phyloP scores from a whole-genome alignment of 2,329 filamentous ascomycete species.

The Pyricularia pennisetigena region DNA sequence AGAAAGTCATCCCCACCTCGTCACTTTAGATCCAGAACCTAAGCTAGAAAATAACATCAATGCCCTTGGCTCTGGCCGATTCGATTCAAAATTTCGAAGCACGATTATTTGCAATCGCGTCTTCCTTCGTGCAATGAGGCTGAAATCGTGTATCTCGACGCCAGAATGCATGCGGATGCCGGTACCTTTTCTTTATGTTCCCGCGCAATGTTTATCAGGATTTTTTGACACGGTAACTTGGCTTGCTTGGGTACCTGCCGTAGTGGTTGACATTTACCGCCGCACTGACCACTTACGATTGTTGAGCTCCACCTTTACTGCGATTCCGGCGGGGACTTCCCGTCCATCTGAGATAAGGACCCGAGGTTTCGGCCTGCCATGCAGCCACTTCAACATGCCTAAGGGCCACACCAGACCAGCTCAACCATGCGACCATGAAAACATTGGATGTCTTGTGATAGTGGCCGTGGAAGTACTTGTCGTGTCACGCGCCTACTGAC shows the following conservation, averaged over 20 bases:
- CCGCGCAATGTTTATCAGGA: too few relatives aligned
- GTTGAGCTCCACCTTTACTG: neutral
- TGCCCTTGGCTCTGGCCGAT: neutral
- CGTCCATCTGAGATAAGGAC: neutral
- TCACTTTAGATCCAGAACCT: neutral
- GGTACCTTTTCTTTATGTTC: too few relatives aligned
- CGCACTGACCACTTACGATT: neutral
- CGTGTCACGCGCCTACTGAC: neutral
- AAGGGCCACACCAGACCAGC: neutral
- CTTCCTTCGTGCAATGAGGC: too few relatives aligned
- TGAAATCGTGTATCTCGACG: too few relatives aligned
- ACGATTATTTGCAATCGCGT: neutral
- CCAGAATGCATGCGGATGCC: too few relatives aligned
- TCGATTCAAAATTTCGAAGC: neutral
- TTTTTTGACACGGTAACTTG: too few relatives aligned
- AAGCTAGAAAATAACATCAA: neutral
- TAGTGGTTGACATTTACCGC: neutral
- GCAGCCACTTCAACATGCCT: neutral
- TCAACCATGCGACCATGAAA: conserved; percentile 1
- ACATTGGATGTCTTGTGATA: neutral
- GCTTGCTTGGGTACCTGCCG: too few relatives aligned
- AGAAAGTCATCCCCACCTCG: neutral
- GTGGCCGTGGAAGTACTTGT: neutral
- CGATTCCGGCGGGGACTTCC: neutral
- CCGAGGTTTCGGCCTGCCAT: neutral